Conservation (phyloP, 805 yeast species). For the Middelhovenomyces tepae region DNA sequence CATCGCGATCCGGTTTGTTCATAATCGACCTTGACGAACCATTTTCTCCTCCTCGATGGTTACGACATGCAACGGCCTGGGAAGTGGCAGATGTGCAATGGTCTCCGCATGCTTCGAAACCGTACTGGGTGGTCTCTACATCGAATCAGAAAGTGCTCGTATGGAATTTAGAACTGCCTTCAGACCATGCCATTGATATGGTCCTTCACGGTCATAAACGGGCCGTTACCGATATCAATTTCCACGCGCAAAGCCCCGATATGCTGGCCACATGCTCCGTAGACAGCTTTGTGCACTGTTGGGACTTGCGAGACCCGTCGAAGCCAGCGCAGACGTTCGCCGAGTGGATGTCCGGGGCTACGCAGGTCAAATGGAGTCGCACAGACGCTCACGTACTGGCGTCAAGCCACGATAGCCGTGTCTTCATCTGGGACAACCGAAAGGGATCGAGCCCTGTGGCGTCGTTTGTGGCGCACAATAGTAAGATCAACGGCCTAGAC, state of each 20-base stretch:
- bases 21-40: conserved; percentile 95
- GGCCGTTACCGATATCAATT: conserved; percentile 93
- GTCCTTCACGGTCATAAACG: conserved; percentile 84
- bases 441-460: conserved; percentile 70
- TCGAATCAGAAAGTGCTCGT: conserved; percentile 91
- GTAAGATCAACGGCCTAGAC: conserved; percentile 84
- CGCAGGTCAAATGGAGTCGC: conserved; percentile 91
- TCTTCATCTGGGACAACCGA: conserved; percentile 83
- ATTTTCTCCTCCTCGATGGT: conserved; percentile 87
- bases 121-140: conserved; percentile 88
- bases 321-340: conserved; percentile 70
- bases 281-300: conserved; percentile 75
- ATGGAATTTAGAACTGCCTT: conserved; percentile 77
- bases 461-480: conserved; percentile 64
- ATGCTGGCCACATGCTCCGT: conserved; percentile 86
- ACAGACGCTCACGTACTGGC: conserved; percentile 70
- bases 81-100: conserved; percentile 98
- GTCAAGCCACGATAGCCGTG: conserved; percentile 72
- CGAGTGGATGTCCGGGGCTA: conserved; percentile 93
- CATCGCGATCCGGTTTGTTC: conserved; percentile 76
- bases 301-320: conserved; percentile 80
- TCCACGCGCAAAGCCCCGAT: conserved; percentile 82
- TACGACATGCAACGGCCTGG: conserved; percentile 90
- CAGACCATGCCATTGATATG: conserved; percentile 70
- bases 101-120: conserved; percentile 84